Evolutionary conservation across 192 early-diverging fungal genomes (phyloP), one percentile per base, ranked within the genome.

Genomic region (Podila horticola): DNA sequence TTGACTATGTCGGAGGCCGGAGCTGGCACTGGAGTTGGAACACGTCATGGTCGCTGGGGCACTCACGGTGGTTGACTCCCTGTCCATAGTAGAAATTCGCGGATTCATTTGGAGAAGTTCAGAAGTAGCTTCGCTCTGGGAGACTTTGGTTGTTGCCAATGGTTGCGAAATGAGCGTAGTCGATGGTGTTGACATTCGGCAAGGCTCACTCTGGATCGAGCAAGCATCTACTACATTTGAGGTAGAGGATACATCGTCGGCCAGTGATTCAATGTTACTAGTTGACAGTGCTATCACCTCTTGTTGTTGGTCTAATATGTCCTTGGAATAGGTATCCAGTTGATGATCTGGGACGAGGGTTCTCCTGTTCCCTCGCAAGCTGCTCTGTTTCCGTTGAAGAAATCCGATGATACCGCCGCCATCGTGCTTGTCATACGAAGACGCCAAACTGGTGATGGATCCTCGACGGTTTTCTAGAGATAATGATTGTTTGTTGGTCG

Each of bases 131-230:
- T 24, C 22, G 1, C 4, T 55, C 24, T 55, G 52, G 17, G 68
- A 76, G 4, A 76, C 63, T 20, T 76, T 66, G 10, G 74, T 76
- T n/a, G 74, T 70, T 24, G 68, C 52, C 38, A 76, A 41, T 8
- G 74, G 65, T 0, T 62, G 67, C 13, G 74, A 76, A 10, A 76
- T 57, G 29, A 70, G 48, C 10, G 57, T 22, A 4, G 74, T 57
- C 57, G 74, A 65, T 15, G 74, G 74, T 5, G 67, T 76, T n/a
- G 38, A 57, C n/a, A 67, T 29, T 3, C 26, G 8, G 36, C 22
- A 26, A 13, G 24, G 4, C 11, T 49, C 62, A 29, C 33, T 52
- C 9, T 36, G 66, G 68, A 29, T 17, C 8, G 29, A 50, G 58
- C 15, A 26, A 30, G 41, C 48, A 26, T n/a, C 30, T 4, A 22